Evolutionary conservation across 2,329 filamentous ascomycete genomes (phyloP), one percentile per base, ranked within the genome.

Genomic region (Aspergillus fumigatiaffinis): DNA sequence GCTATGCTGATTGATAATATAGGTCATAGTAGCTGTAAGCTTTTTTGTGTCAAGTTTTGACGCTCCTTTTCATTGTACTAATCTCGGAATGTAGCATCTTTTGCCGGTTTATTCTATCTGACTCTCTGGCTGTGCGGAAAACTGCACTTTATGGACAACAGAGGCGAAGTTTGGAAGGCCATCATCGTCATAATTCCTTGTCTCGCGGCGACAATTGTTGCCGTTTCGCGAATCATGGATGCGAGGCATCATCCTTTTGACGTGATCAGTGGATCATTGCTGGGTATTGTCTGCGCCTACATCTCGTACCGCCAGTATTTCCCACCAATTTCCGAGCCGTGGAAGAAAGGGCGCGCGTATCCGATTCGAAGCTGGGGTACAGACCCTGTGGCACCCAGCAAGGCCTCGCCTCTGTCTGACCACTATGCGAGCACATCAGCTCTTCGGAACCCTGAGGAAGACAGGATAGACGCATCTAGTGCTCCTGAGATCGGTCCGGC

Each of bases 171-270:
- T 17, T 86, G 83, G 83, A 84, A 84, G 65, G 72, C 80, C 1
- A 77, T 84, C 55, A 66, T 85, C 23, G 77, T 84, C 42, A 71
- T 84, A 58, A 71, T 81, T 4, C 83, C 83, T 1, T 75, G 78
- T 9, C 74, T 86, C 17, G 82, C 75, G 23, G 83, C 83, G 20
- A 76, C 77, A 10, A 75, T 85, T 46, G 77, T 86, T 53, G 81
- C 83, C 5, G 79, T 82, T 41, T 80, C 80, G 14, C 79, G 83
- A 48, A 85, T 85, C 56, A 85, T 85, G 83, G 83, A 86, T 63
- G 82, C 82, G 23, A 78, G 83, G 17, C 83, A 86, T 57, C 83
- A 86, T 63, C 82, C 83, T 0, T 85, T 86, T 67, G 83, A 86
- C 61, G 83, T 86, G 29, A 76, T 86, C 44, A 80, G 79, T 12